phyloP scores from a whole-genome alignment of 2,329 filamentous ascomycete genomes.

The Talaromyces sp. region DNA sequence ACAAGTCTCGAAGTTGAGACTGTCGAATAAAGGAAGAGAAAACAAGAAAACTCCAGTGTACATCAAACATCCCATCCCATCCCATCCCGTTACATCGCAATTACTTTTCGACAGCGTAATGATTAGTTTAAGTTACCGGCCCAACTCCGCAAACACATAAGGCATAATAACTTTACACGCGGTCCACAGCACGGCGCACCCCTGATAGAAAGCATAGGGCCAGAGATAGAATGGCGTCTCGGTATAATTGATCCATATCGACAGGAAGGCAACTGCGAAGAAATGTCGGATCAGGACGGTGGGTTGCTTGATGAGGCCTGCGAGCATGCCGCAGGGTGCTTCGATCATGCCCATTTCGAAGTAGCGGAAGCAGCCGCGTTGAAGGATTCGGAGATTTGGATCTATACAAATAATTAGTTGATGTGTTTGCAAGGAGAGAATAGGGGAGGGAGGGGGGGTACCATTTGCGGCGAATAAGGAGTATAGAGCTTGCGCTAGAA shows the following conservation, averaged over 20 bases:
- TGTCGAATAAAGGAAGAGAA: neutral
- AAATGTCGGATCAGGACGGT: constrained; percentile 85
- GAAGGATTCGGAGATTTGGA: constrained; percentile 72
- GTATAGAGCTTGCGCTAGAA: constrained; percentile 94
- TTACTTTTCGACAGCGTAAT: neutral
- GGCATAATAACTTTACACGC: constrained; percentile 81
- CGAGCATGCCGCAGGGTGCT: constrained; percentile 78
- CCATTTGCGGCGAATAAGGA: constrained; percentile 81
- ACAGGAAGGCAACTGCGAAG: constrained; percentile 86
- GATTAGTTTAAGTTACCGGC: constrained; percentile 21
- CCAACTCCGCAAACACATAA: constrained; percentile 70
- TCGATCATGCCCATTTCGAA: constrained; percentile 74
- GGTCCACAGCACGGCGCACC: constrained; percentile 71
- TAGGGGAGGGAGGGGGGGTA: constrained; percentile 30
- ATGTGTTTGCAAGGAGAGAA: neutral
- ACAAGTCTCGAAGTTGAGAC: neutral
- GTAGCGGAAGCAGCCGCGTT: constrained; percentile 88
- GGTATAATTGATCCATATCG: constrained; percentile 69
- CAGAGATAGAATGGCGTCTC: constrained; percentile 55
- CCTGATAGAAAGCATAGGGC: constrained; percentile 65
- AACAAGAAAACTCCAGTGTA: neutral
- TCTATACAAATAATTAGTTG: constrained; percentile 41
- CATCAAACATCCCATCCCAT: neutral
- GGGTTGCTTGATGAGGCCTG: constrained; percentile 75
- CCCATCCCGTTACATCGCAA: neutral